Base-by-base conservation (phyloP, 768 basidiomycete genomes). In the Serendipita vermifera region DNA sequence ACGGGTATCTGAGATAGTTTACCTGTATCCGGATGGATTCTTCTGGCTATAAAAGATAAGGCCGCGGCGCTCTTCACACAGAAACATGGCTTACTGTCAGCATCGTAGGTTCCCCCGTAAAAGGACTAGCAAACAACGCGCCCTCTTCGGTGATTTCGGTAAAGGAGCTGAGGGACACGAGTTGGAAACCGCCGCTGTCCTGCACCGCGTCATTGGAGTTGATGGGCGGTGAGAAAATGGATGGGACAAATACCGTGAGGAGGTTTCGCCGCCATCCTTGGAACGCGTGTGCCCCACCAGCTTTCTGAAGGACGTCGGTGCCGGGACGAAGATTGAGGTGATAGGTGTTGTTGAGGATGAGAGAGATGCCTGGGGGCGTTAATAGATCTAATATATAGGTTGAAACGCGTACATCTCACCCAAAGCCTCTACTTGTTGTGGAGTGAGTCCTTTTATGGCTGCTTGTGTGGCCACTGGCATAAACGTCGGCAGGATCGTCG, bases 381-480 rank as follows among this genome's bases (percentile, higher is more conserved):
- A 57, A 38, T 57, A 55, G n/a, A n/a, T n/a, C n/a, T n/a, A n/a
- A n/a, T 51, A 26, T n/a, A n/a, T n/a, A n/a, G n/a, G n/a, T n/a
- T n/a, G 46, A 51, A 62, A 40, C 22, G 57, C 27, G 2, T 60
- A 40, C 3, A 55, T 43, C 9, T 54, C 55, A 33, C 61, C 62
- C 1, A 91, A 75, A 2, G 81, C 74, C 65, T 91, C 86, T 35
- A 86, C 80, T 69, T 92, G 87, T 58, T 87, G 83, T 17, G 87
- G 69, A 3, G 88, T 89, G n/a, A 93, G 70, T 3, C 89, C 88
- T 68, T 94, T 94, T 64, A 93, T 88, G 4, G 89, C 85, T 14
- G 85, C 88, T 65, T 93, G 90, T 3, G 90, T 93, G 2, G 88
- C 89, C 6, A 92, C 88, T 2, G 89, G 90, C 90, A 92, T 93